Evolutionary conservation across 1,284 basidiomycete species (phyloP).

Genomic region (Coriolopsis trogii): DNA sequence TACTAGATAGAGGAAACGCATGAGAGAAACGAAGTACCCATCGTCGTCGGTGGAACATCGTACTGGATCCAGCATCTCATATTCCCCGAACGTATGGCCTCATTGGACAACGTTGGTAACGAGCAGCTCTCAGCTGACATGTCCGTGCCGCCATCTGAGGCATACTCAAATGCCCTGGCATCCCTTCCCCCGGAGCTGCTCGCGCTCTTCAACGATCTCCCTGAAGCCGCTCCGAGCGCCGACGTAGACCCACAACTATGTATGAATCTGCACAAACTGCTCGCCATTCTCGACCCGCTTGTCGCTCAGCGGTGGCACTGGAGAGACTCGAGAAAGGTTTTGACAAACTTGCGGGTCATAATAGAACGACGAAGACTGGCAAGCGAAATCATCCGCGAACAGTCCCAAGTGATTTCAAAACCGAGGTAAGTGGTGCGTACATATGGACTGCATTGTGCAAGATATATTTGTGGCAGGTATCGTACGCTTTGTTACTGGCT

Average conservation of each 20-base stretch:
- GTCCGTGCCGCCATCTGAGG: constrained; percentile 10
- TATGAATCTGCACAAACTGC: constrained; percentile 65
- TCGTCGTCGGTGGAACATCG: constrained; percentile 93
- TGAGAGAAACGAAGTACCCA: constrained; percentile 66
- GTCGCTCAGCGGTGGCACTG: constrained; percentile 94
- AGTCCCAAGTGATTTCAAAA: constrained; percentile 48
- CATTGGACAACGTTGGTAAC: constrained; percentile 26
- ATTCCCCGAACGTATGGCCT: constrained; percentile 72
- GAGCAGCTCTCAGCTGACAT: constrained; percentile 1
- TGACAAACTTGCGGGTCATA: constrained; percentile 81
- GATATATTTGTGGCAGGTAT: constrained; percentile 54
- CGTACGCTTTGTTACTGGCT: constrained; percentile 91
- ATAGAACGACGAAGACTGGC: constrained; percentile 70
- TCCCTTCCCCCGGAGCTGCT: constrained; percentile 51
- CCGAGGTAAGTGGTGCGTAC: constrained; percentile 48
- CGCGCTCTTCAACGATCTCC: constrained; percentile 56
- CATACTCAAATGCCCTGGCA: constrained; percentile 41
- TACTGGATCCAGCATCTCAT: constrained; percentile 97
- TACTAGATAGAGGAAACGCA: constrained; percentile 74
- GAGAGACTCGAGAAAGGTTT: constrained; percentile 90
- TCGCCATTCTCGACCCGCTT: constrained; percentile 72
- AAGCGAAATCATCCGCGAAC: constrained; percentile 72
- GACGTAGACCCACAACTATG: constrained; percentile 56
- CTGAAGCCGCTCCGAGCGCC: constrained; percentile 53
- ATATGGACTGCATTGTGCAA: background rate